Conservation (phyloP, 2,329 filamentous ascomycete genomes). For the Acephala macrosclerotiorum region DNA sequence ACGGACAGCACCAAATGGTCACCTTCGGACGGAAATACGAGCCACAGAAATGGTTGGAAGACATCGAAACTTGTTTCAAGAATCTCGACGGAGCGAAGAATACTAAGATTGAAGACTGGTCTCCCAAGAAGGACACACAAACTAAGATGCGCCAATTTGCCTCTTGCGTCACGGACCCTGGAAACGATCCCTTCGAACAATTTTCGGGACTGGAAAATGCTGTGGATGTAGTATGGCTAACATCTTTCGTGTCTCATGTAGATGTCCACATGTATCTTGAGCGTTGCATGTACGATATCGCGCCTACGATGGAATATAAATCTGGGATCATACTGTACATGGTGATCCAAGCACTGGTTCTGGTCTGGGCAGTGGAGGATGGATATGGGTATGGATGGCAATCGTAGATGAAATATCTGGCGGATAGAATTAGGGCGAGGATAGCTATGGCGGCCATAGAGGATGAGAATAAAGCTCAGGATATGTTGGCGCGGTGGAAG, state of each 20-base stretch:
- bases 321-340: not conserved
- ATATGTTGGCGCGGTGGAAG: not conserved
- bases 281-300: not conserved
- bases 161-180: not conserved
- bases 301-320: not conserved
- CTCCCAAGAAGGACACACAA: not conserved
- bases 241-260: not conserved
- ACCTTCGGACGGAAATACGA: not conserved
- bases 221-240: not conserved
- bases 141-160: not conserved
- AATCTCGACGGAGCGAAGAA: not conserved
- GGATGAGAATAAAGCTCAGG: not conserved
- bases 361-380: not conserved
- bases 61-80: not conserved
- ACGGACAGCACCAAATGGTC: not conserved
- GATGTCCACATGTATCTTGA: not conserved
- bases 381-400: not conserved
- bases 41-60: not conserved
- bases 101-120: not conserved
- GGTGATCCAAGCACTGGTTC: not conserved
- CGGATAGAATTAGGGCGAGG: not conserved
- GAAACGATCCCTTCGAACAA: not conserved
- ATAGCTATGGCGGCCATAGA: not conserved
- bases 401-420: not conserved
- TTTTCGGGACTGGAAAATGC: not conserved